Conservation (phyloP, 495 filamentous ascomycete species). For the Usnea hakonensis region DNA sequence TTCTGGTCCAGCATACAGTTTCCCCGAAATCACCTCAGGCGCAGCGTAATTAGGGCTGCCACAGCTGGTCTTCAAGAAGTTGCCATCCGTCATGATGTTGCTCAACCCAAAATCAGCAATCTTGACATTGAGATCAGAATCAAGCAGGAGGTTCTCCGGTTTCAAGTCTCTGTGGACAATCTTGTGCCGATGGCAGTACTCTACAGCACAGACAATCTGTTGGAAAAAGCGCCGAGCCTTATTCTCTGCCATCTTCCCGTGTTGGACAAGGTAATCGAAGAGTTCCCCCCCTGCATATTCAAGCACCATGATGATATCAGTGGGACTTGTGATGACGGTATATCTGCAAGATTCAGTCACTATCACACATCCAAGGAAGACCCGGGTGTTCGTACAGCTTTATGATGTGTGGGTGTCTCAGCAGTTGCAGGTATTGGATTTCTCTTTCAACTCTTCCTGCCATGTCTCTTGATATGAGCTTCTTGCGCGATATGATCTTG, state of each 20-base stretch:
- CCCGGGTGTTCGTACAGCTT: slow-evolving; percentile 62
- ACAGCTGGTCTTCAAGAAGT: slow-evolving; percentile 97
- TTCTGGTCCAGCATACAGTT: slow-evolving; percentile 94
- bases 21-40: slow-evolving; percentile 94
- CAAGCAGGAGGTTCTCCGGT: slow-evolving; percentile 91
- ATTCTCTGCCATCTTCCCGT: slow-evolving; percentile 82
- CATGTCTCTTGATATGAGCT: slow-evolving; percentile 93
- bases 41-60: slow-evolving; percentile 97
- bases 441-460: slow-evolving; percentile 92
- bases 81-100: slow-evolving; percentile 99
- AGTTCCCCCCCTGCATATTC: slow-evolving; percentile 95
- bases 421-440: slow-evolving; percentile 92
- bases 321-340: slow-evolving; percentile 88
- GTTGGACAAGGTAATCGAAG: slow-evolving; percentile 92
- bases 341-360: slow-evolving; percentile 47
- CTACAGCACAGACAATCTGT: slow-evolving; percentile 98
- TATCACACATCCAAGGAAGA: background rate
- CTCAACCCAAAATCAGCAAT: slow-evolving; percentile 98
- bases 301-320: slow-evolving; percentile 97
- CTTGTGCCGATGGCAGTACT: slow-evolving; percentile 98
- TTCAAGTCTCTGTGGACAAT: slow-evolving; percentile 97
- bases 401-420: slow-evolving; percentile 97
- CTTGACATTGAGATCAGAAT: slow-evolving; percentile 92
- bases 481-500: slow-evolving; percentile 94
- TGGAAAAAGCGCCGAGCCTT: slow-evolving; percentile 95